Base-by-base conservation (phyloP, 2,329 filamentous ascomycete species). In the Akanthomyces lecanii region DNA sequence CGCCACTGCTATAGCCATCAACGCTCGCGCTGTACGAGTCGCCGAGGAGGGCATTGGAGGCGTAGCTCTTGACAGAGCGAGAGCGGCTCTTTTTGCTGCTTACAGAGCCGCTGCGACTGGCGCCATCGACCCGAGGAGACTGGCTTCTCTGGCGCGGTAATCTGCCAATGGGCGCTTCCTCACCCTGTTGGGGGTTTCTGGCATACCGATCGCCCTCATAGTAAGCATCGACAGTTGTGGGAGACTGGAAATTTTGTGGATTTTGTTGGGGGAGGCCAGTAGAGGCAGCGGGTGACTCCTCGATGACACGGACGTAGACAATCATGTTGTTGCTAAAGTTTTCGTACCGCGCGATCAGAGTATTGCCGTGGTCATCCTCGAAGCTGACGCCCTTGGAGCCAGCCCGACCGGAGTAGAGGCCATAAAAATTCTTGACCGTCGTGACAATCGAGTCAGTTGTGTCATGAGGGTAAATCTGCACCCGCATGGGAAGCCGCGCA, bases 341-440 rank as follows among this genome's bases (percentile, higher is more conserved):
- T 77, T 98, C 94, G 76, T 97, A 97, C 65, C 92, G 87, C 67
- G 94, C 92, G 76, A 99, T 98, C 72, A 99, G 86, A 65, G 90
- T 96, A 71, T 90, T 94, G 71, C 91, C 92, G 70, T 89, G 82
- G 67, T 91, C 86, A 75, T 98, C 94, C 78, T 98, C 94, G 72
- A 99, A 98, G 78, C 92, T 96, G 72, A 99, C 89, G 68, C 95
- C 93, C 73, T 89, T 89, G 69, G 86, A 86, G 69, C 86, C 84
- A 66, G 78, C 78, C 42, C 82, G 81, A 66, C 85, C 88, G 67
- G 94, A 91, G 75, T 97, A 97, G 68, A 99, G 84, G 65, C 95
- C 95, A 74, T 97, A 98, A 79, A 98, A 98, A 81, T 97, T 98
- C 84, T 97, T 98, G 72, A 98, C 94, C 1, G 95, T 98, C 16